phyloP scores from a whole-genome alignment of 2,329 filamentous ascomycete species.

The Septoria petroselini region DNA sequence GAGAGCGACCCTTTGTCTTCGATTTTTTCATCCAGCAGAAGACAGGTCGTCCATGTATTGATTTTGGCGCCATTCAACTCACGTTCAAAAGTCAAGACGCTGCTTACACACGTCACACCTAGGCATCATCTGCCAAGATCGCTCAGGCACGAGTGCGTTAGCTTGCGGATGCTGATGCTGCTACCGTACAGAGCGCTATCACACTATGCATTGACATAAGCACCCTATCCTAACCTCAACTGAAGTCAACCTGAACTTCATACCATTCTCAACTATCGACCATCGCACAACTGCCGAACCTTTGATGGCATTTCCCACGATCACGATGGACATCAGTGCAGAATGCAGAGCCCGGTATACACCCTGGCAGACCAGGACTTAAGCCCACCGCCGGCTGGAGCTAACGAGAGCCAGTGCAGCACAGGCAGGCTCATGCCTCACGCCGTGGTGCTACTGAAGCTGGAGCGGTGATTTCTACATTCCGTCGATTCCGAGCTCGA shows the following conservation, averaged over 20 bases:
- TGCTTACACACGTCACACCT: too few species aligned
- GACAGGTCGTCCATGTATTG: too few species aligned
- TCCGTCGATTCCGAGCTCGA: not conserved
- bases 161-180: not conserved
- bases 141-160: not conserved
- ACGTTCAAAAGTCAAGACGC: too few species aligned
- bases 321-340: not conserved
- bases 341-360: not conserved
- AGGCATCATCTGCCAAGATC: too few species aligned
- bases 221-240: constrained; percentile 23
- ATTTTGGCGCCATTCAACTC: too few species aligned
- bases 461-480: not conserved
- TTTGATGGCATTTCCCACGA: too few species aligned
- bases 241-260: not conserved
- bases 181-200: constrained; percentile 2
- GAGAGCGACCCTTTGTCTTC: too few species aligned
- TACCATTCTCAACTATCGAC: not conserved
- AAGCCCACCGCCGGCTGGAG: not conserved
- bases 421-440: too few species aligned
- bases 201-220: constrained; percentile 16
- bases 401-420: not conserved
- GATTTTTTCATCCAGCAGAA: too few species aligned
- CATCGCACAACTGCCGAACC: not conserved
- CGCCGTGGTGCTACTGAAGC: not conserved
- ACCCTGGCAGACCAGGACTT: not conserved